These are phyloP conservation scores for Rhodamnia argentea DNA, from an alignment of 345 rosid species.

Conservation along the genomic window DNA sequence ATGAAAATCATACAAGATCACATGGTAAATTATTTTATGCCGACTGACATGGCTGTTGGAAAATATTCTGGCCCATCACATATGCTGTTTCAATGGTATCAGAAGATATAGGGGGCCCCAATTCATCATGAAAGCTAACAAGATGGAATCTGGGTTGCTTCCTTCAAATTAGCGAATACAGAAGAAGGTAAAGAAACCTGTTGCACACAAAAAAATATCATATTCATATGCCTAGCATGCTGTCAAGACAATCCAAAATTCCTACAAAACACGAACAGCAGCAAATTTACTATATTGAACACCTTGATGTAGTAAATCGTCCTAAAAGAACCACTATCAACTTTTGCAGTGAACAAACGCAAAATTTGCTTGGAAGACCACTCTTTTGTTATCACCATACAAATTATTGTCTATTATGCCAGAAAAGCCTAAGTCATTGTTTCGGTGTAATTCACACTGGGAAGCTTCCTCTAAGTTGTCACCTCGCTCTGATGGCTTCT, in stretches of 20 bases:
- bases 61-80: not conserved
- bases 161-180: not conserved
- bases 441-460: not conserved
- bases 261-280: not conserved
- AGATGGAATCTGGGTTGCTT: not conserved
- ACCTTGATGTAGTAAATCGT: not conserved
- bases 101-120: not conserved
- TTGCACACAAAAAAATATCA: not conserved
- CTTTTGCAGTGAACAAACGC: not conserved
- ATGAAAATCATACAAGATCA: not conserved
- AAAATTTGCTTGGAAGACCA: not conserved
- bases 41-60: not conserved
- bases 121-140: not conserved
- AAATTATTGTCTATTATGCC: not conserved
- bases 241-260: not conserved
- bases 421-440: not conserved
- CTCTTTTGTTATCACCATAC: not conserved
- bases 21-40: not conserved
- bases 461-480: not conserved
- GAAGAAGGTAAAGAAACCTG: not conserved
- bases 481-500: not conserved
- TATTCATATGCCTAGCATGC: not conserved
- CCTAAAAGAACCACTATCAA: not conserved
- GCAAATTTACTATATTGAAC: not conserved
- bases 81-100: not conserved